These are phyloP conservation scores for Colletotrichum tabaci DNA, from an alignment of 2,329 filamentous ascomycete genomes.

Conservation along the genomic window DNA sequence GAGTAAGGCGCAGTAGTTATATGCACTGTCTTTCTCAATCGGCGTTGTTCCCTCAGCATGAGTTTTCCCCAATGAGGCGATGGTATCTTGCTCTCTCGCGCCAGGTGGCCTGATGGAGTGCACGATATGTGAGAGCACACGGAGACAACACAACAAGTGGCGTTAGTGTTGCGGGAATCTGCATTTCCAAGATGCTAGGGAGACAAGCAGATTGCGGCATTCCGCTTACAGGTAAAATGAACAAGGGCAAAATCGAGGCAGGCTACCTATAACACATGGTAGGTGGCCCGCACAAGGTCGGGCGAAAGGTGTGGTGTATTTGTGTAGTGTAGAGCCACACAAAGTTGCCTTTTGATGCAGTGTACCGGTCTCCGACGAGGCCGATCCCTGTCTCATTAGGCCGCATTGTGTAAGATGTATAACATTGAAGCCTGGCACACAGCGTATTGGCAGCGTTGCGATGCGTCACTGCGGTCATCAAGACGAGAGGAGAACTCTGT, in stretches of 20 bases:
- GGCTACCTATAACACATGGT: background rate
- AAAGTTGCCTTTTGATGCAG: constrained; percentile 27
- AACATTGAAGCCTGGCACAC: constrained; percentile 1
- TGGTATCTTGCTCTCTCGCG: constrained; percentile 24
- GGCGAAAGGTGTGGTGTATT: constrained; percentile 18
- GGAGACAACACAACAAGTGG: constrained; percentile 15
- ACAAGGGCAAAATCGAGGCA: constrained; percentile 1
- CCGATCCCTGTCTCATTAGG: constrained; percentile 34
- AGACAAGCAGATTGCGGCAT: background rate
- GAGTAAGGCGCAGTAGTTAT: constrained; percentile 14
- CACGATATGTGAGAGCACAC: constrained; percentile 10
- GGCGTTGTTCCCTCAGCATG: background rate
- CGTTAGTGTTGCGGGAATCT: constrained; percentile 25
- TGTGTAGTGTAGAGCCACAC: constrained; percentile 31
- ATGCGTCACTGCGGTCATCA: background rate
- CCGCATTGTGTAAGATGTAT: background rate
- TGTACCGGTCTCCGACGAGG: constrained; percentile 13
- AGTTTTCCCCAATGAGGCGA: constrained; percentile 30
- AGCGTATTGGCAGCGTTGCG: background rate
- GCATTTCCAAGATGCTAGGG: constrained; percentile 27
- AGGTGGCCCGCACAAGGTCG: constrained; percentile 22
- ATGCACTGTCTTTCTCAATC: constrained; percentile 7
- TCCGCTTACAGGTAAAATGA: constrained; percentile 4
- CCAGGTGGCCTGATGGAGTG: constrained; percentile 31
- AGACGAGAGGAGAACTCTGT: background rate